Conservation (phyloP, 202 grass and related monocot species). For the Panicum hallii region DNA sequence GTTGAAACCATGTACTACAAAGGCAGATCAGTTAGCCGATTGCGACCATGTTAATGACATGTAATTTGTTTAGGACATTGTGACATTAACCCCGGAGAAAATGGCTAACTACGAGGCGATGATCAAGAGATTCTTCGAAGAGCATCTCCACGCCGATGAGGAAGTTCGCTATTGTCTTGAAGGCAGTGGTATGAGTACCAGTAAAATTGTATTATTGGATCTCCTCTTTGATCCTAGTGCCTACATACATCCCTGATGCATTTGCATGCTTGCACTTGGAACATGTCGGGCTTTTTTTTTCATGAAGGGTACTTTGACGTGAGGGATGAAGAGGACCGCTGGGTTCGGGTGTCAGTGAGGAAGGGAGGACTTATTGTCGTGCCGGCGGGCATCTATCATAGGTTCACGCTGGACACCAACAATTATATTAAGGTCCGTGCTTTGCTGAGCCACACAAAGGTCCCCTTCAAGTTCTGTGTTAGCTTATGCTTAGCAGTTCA, state of each 20-base stretch:
- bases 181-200: conserved; percentile 39
- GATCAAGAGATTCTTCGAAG: conserved; percentile 57
- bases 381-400: conserved; percentile 46
- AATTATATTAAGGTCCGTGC: conserved; percentile 40
- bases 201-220: background rate
- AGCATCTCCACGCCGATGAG: conserved; percentile 48
- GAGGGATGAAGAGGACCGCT: conserved; percentile 43
- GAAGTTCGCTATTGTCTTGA: conserved; percentile 50
- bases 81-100: conserved; percentile 41
- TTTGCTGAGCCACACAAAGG: background rate
- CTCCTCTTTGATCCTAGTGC: background rate
- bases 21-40: background rate
- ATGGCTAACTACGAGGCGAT: conserved; percentile 43
- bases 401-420: conserved; percentile 34
- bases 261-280: background rate
- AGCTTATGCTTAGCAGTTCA: background rate
- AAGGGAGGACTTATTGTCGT: conserved; percentile 45
- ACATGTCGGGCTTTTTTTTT: background rate
- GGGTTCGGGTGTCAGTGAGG: conserved; percentile 35
- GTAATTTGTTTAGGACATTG: conserved; percentile 33
- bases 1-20: background rate
- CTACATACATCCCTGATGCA: background rate
- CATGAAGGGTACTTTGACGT: conserved; percentile 49
- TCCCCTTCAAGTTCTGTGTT: background rate
- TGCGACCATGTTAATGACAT: background rate